Evolutionary conservation across 108 stramenopile genomes (phyloP).

Genomic region (Cylindrotheca fusiformis): DNA sequence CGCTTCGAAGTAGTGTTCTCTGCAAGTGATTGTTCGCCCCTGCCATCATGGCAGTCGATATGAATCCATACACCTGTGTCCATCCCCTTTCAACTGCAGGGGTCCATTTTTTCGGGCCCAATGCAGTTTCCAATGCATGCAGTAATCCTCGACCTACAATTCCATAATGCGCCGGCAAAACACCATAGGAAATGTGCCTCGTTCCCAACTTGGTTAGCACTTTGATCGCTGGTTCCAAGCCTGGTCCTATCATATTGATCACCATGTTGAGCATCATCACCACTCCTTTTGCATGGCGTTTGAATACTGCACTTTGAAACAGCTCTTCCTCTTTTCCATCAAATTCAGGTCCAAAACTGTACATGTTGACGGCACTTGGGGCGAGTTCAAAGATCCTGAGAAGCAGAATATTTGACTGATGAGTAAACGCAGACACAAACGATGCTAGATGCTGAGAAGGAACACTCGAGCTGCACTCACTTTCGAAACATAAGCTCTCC

Average conservation of each 20-base stretch:
- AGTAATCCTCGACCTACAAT: constrained; percentile 35
- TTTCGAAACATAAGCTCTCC: constrained; percentile 34
- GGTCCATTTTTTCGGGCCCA: constrained; percentile 30
- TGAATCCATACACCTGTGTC: constrained; percentile 5
- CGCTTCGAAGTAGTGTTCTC: too few relatives aligned
- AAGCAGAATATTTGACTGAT: not conserved
- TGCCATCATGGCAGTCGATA: constrained; percentile 5
- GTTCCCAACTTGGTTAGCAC: constrained; percentile 10
- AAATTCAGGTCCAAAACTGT: not conserved
- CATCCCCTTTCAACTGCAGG: constrained; percentile 30
- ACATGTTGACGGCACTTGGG: constrained; percentile 7
- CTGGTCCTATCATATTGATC: constrained; percentile 9
- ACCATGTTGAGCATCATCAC: constrained; percentile 16
- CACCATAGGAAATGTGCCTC: constrained; percentile 30
- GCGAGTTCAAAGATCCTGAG: constrained; percentile 21
- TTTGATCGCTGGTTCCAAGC: constrained; percentile 6
- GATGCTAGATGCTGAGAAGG: not conserved
- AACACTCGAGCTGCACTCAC: not conserved
- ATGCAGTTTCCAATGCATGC: constrained; percentile 18
- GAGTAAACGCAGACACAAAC: not conserved
- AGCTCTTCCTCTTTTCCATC: constrained; percentile 15
- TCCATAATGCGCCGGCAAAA: constrained; percentile 26
- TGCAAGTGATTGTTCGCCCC: not conserved
- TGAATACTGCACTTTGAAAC: constrained; percentile 7
- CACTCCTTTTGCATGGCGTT: constrained; percentile 8